Conservation (phyloP, 441 rosid genomes). For the Adansonia gregorii region DNA sequence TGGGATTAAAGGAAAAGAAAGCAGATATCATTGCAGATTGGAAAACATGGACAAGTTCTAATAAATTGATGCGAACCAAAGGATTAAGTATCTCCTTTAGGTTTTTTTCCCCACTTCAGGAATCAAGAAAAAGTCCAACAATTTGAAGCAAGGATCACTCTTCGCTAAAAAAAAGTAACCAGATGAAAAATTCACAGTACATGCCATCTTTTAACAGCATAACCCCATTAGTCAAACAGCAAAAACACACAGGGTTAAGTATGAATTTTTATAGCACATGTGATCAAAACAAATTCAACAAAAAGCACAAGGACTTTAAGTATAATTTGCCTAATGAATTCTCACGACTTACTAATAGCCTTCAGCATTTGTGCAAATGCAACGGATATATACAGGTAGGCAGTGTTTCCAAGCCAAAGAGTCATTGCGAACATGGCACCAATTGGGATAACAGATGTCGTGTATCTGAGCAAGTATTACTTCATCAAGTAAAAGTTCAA, state of each 20-base stretch:
- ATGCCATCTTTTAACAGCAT: conserved; percentile 15
- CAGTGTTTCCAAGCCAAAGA: conserved; percentile 97
- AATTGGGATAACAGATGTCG: conserved; percentile 86
- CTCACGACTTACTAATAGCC: conserved; percentile 72
- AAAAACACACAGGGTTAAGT: neutral
- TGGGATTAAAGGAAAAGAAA: neutral
- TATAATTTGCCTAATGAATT: neutral
- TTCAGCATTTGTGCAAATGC: conserved; percentile 97
- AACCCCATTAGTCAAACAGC: neutral
- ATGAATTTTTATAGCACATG: neutral
- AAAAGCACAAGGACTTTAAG: neutral
- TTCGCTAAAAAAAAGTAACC: neutral
- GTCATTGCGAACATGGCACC: conserved; percentile 97
- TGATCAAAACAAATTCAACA: neutral
- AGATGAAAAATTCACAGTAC: neutral
- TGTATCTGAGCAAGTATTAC: conserved; percentile 59
- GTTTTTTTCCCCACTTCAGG: conserved; percentile 4
- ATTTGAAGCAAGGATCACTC: conserved; percentile 2
- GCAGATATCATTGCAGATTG: neutral
- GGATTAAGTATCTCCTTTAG: neutral
- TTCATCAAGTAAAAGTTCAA: conserved; percentile 31
- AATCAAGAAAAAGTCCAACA: conserved; percentile 15
- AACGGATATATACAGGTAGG: conserved; percentile 93
- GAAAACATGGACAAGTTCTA: neutral
- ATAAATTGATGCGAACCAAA: neutral